Base-by-base conservation (phyloP, 495 filamentous ascomycete species). In the Penicillium odoratum region DNA sequence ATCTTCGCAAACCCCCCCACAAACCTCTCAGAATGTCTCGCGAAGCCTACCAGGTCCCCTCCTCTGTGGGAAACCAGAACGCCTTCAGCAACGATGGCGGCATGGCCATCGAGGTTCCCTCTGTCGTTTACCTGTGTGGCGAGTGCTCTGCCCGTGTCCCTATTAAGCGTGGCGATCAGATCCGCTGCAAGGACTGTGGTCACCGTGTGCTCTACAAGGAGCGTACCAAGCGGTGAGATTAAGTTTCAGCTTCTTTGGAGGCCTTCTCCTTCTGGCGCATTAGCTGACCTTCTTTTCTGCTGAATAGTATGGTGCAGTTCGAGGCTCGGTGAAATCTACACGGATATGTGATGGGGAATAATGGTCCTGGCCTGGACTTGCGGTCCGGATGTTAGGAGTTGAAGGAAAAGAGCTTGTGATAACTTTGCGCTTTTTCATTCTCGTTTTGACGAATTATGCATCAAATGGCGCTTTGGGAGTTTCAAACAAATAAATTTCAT, bases 161-260 rank as follows among this genome's bases (percentile, higher is more conserved):
- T 8, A 78, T 98, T 63, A 89, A 90, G 74, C 83, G 88, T 58
- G 90, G 86, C 54, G 92, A 96, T 64, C 87, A 89, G 53, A 95
- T 98, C 63, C 85, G 94, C 28, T 99, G 94, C 80, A 91, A 93
- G 75, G 91, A 93, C 74, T 99, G 94, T 70, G 95, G 94, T 26
- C 92, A 96, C 69, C 88, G 94, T 58, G 91, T 99, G 51, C 77
- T 99, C 58, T 97, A 97, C 74, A 99, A 99, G 83, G 91, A 96
- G 84, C 77, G 94, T 65, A 99, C 94, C 33, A 97, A 96, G 81
- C 83, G 95, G 94, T 97, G 71, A 73, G 86, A 71, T 58, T 57
- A 33, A 42, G 31, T 59, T 53, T 50, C 43, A 26, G 16, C 30
- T 21, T 46, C 30, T 16, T 29, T 47, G n/a, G 18, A 26, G 18